phyloP scores from a whole-genome alignment of 768 basidiomycete species.

The Obba rivulosa region DNA sequence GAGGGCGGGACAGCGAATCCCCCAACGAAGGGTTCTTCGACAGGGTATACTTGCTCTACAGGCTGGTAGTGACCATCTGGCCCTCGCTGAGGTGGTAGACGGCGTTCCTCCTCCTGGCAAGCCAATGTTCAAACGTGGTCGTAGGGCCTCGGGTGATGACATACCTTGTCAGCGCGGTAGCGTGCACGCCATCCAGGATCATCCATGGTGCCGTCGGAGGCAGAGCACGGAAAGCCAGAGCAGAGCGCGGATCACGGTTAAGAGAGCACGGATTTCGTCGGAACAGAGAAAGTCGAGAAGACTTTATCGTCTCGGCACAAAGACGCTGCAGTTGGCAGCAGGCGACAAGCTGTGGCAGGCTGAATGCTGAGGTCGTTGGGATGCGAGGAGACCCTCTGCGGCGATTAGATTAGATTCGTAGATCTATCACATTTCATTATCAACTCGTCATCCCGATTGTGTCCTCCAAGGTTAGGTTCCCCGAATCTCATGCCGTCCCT shows the following conservation, averaged over 20 bases:
- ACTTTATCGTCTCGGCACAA: too few relatives aligned
- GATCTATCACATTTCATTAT: neutral
- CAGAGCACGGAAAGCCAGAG: neutral
- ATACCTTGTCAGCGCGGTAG: conserved; percentile 53
- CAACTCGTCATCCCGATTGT: neutral
- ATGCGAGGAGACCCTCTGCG: too few relatives aligned
- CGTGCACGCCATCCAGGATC: conserved; percentile 72
- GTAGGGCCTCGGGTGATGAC: conserved; percentile 18
- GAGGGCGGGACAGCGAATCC: conserved; percentile 38
- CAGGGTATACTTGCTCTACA: conserved; percentile 54
- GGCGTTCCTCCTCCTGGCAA: conserved; percentile 19
- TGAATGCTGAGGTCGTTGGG: too few relatives aligned
- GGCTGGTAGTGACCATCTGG: conserved; percentile 47
- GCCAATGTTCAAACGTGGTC: conserved; percentile 23
- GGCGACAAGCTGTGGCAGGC: too few relatives aligned
- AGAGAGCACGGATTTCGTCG: too few relatives aligned
- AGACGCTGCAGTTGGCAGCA: too few relatives aligned
- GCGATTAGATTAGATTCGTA: too few relatives aligned
- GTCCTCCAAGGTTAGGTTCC: neutral
- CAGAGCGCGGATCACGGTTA: neutral
- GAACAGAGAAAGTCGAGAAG: too few relatives aligned
- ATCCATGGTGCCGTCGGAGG: conserved; percentile 45
- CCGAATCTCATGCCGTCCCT: neutral
- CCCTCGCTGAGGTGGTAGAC: conserved; percentile 29
- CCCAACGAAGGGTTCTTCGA: conserved; percentile 58